A percentile compares a stretch with the other conserved stretches of the same genome.
Evolutionary conservation across 257 asterid genomes (phyloP).

Genomic region (Catharanthus roseus): DNA sequence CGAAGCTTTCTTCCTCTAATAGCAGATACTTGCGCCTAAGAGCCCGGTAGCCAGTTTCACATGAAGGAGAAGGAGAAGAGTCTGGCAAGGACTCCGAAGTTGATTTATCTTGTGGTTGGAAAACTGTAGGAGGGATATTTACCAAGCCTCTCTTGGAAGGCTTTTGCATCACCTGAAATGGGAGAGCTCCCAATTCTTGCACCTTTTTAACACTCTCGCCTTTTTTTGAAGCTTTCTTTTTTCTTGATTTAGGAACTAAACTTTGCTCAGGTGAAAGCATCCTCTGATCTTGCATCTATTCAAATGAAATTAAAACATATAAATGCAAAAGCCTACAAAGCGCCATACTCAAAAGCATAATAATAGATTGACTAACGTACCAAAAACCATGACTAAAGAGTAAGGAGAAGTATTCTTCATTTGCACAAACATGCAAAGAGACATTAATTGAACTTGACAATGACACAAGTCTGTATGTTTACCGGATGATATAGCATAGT

Average conservation of each 20-base stretch:
- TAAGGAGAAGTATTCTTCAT: not conserved
- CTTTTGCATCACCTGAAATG: constrained; percentile 42
- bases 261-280: constrained; percentile 27
- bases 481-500: too few species aligned
- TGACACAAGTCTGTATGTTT: too few species aligned
- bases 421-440: too few species aligned
- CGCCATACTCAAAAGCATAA: not conserved
- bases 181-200: constrained; percentile 22
- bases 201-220: constrained; percentile 31
- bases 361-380: not conserved
- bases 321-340: not conserved
- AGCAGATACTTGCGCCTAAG: constrained; percentile 73
- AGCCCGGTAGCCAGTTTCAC: constrained; percentile 61
- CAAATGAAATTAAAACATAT: not conserved
- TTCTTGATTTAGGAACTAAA: constrained; percentile 41
- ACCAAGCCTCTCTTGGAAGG: constrained; percentile 35
- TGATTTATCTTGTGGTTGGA: constrained; percentile 33
- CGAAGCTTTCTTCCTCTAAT: constrained; percentile 72
- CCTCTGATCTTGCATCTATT: constrained; percentile 51
- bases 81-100: constrained; percentile 38
- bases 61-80: constrained; percentile 37
- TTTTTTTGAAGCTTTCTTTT: constrained; percentile 46
- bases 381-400: too few species aligned
- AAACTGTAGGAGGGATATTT: constrained; percentile 27
- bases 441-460: not conserved